Conservation (phyloP, 2,329 filamentous ascomycete species). For the Pseudogymnoascus sp. region DNA sequence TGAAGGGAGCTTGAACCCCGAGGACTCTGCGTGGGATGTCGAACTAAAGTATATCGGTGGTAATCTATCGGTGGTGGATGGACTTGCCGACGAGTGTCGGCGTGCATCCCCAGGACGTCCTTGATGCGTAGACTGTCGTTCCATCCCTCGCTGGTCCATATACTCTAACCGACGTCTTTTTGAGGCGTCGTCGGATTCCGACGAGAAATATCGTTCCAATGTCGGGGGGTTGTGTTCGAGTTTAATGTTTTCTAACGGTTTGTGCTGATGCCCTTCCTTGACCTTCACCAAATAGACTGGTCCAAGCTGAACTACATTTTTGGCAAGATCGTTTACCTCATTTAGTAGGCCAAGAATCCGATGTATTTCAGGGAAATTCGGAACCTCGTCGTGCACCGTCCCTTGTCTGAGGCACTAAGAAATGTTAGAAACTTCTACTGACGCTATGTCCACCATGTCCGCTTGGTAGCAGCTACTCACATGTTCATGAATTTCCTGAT, state of each 20-base stretch:
- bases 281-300: conserved; percentile 11
- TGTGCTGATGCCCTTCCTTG: background rate
- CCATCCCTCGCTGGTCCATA: background rate
- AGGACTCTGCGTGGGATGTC: conserved; percentile 13
- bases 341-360: conserved; percentile 25
- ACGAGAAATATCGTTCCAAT: conserved; percentile 2
- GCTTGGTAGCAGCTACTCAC: background rate
- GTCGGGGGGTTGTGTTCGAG: background rate
- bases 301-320: conserved; percentile 23
- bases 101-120: conserved; percentile 1
- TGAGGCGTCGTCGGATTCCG: background rate
- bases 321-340: conserved; percentile 25
- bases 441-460: background rate
- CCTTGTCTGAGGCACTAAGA: conserved; percentile 3
- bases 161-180: background rate
- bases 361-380: conserved; percentile 8
- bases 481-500: conserved; percentile 3
- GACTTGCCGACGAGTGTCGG: conserved; percentile 17
- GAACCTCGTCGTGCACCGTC: background rate
- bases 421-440: background rate
- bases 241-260: background rate
- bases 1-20: conserved; percentile 17
- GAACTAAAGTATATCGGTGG: conserved; percentile 20
- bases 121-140: background rate
- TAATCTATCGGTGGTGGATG: conserved; percentile 18